These are phyloP conservation scores for Pseudotulostoma volvatum DNA, from an alignment of 495 filamentous ascomycete genomes.

Conservation along the genomic window DNA sequence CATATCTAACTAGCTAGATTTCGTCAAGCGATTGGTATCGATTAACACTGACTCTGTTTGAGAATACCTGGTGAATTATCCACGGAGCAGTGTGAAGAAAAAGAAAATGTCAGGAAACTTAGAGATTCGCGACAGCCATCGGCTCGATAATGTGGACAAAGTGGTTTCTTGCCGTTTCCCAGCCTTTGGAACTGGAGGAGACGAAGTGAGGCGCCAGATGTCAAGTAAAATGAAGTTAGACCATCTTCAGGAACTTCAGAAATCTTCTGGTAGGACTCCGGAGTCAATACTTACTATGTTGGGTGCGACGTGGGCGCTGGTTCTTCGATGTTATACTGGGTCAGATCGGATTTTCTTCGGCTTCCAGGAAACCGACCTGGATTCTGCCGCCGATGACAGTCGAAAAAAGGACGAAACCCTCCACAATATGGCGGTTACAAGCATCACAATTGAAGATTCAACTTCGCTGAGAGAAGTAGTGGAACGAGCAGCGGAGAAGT, in stretches of 20 bases:
- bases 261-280: slow-evolving; percentile 6
- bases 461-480: slow-evolving; percentile 18
- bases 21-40: too few species aligned
- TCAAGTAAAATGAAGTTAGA: too few species aligned
- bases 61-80: too few species aligned
- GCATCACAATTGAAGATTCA: slow-evolving; percentile 19
- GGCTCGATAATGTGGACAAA: too few species aligned
- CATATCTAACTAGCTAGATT: too few species aligned
- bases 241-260: slow-evolving; percentile 1
- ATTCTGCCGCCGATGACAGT: slow-evolving; percentile 7
- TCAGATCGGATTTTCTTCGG: slow-evolving; percentile 41
- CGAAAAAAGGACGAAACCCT: slow-evolving; percentile 6
- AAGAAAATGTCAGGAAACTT: too few species aligned
- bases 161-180: too few species aligned
- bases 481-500: slow-evolving; percentile 13
- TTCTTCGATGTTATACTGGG: slow-evolving; percentile 37
- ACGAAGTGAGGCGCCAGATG: too few species aligned
- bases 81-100: too few species aligned
- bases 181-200: too few species aligned
- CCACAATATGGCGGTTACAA: slow-evolving; percentile 10
- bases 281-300: slow-evolving; percentile 19
- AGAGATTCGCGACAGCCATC: too few species aligned
- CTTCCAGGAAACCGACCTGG: slow-evolving; percentile 23
- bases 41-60: too few species aligned
- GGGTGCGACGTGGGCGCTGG: slow-evolving; percentile 37